Evolutionary conservation across 352 stramenopile genomes (phyloP), one percentile per base, ranked within the genome.

Genomic region (Pythium periplocum): DNA sequence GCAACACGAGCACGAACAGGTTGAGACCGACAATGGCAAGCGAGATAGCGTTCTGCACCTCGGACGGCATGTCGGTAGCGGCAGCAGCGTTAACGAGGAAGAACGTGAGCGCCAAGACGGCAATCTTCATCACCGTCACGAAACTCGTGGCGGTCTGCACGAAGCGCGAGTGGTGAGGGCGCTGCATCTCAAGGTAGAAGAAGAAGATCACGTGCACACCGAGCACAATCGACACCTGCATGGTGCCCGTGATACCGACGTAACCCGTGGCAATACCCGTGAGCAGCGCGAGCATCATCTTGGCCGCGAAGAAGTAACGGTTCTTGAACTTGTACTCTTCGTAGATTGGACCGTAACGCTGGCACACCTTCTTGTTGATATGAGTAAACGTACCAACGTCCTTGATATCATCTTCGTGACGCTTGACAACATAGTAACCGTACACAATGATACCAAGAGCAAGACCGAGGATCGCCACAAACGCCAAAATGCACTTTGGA

Each of bases 241-340:
- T 59, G 44, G 53, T 69, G 12, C 51, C 61, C 36, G 51, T 39
- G 34, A 75, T 63, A 9, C 52, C 56, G 10, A 71, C 56, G 39
- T 66, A 69, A n/a, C 67, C 67, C 2, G 64, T 69, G 39, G 65
- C 49, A 26, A 68, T 56, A 60, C 68, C 68, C 8, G 61, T 57
- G 10, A 71, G 11, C 1, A 76, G 52, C 38, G 68, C 68, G 33
- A 76, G 64, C 51, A 69, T 61, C 56, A 76, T 67, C 57, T 90
- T 91, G 45, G 76, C 65, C 12, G 77, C 73, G 42, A 94, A 94
- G 66, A 92, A 94, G 69, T 77, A 92, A 37, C 81, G 83, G 63
- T 87, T 85, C 65, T 89, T 84, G 69, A 75, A 94, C 68, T 87
- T 91, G 74, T 92, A 92, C 68, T 94, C 81, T 51, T 94, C 83